Conservation (phyloP, 768 basidiomycete genomes). For the Boletus rubropictus region DNA sequence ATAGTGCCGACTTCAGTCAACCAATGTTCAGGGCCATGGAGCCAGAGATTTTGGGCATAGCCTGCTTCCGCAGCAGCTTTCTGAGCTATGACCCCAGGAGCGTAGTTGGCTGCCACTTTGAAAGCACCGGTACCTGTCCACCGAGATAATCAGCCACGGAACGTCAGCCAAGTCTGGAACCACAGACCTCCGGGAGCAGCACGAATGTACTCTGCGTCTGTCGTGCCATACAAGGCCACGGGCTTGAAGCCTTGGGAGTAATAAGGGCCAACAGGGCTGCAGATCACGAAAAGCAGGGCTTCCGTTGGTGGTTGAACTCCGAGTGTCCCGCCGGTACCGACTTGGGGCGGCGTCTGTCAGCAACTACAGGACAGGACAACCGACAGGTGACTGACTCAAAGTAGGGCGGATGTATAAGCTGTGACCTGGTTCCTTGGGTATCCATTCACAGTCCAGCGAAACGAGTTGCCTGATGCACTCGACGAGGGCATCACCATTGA, state of each 20-base stretch:
- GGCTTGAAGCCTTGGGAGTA: conserved; percentile 88
- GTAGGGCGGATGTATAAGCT: conserved; percentile 89
- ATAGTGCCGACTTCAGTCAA: conserved; percentile 78
- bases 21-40: conserved; percentile 59
- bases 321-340: conserved; percentile 55
- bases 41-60: conserved; percentile 87
- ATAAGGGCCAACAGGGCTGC: conserved; percentile 68
- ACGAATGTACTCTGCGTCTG: conserved; percentile 60
- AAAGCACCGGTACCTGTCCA: conserved; percentile 70
- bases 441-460: conserved; percentile 81
- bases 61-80: conserved; percentile 68
- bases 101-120: conserved; percentile 88
- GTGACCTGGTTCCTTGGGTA: conserved; percentile 81
- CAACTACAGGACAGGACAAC: not conserved
- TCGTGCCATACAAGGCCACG: conserved; percentile 78
- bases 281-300: conserved; percentile 64
- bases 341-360: conserved; percentile 35
- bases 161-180: not conserved
- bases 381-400: conserved; percentile 40
- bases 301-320: conserved; percentile 56
- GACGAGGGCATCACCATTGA: conserved; percentile 68
- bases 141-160: conserved; percentile 4
- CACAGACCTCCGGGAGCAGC: conserved; percentile 73
- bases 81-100: conserved; percentile 82
- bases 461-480: conserved; percentile 85